Evolutionary conservation across 441 rosid genomes (phyloP), one percentile per base, ranked within the genome.

Genomic region (Populus hybrid): DNA sequence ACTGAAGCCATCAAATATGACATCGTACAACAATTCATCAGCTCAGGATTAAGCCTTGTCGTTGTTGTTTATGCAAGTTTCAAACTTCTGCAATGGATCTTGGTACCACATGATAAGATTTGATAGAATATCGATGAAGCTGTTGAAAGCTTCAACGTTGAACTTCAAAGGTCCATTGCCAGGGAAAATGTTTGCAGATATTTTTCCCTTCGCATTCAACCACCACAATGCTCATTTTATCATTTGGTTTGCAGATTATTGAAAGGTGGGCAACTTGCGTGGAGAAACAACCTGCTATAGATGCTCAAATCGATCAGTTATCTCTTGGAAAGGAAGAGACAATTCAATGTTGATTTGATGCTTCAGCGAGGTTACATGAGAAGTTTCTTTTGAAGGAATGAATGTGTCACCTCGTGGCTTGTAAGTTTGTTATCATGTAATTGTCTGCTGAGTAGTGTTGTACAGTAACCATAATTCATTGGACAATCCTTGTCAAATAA

Each of bases 61-160:
- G 36, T 42, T 40, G 40, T 69, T 9, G 74, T 75, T 68, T 38
- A 42, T 14, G n/a, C 3, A 70, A 7, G 16, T 21, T 18, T 75
- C 72, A 76, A 1, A 11, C 28, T 42, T 5, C 23, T 65, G 9
- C 2, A 9, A 78, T 65, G 50, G 28, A 46, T 64, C 75, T 40
- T 71, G 50, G n/a, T 72, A 72, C 18, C 28, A 36, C 38, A 53
- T 68, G 18, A 26, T 21, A 30, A 96, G 99, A 2, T 94, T 93
- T 40, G 90, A 86, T 69, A 86, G 97, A 85, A 91, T 86, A 81
- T 94, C 98, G 9, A 42, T 86, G 63, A 94, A 93, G 26, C 82
- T 90, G 73, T 86, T 93, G 81, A 93, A 92, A 88, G 94, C 96
- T 78, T 92, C 97, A 65, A 77, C 92, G 3, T 14, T 90, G 75